Percentiles rank a stretch among this genome's conserved stretches.
phyloP scores from a whole-genome alignment of 805 yeast genomes.

The Saturnispora halmiae region DNA sequence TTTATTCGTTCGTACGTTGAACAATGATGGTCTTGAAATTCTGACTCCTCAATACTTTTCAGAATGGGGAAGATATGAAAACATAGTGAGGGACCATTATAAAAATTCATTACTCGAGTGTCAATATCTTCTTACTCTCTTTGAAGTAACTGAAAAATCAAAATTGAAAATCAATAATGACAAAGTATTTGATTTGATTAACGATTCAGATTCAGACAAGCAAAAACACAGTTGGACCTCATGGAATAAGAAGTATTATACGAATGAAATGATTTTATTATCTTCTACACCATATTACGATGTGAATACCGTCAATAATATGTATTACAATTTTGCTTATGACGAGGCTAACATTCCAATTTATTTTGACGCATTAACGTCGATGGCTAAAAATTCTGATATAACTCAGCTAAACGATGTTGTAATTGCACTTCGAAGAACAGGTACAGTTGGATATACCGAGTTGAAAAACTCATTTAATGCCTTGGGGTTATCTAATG shows the following conservation, averaged over 20 bases:
- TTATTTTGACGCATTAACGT: conserved; percentile 50
- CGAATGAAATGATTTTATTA: conserved; percentile 31
- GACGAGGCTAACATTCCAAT: conserved; percentile 41
- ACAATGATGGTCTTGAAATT: conserved; percentile 18
- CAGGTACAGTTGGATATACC: conserved; percentile 43
- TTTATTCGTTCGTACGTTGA: conserved; percentile 31
- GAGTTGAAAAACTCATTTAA: conserved; percentile 30
- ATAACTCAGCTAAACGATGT: conserved; percentile 31
- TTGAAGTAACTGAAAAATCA: conserved; percentile 18
- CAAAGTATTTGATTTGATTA: conserved; percentile 19
- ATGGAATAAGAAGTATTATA: conserved; percentile 19
- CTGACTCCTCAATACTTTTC: conserved; percentile 24
- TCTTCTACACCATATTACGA: conserved; percentile 42
- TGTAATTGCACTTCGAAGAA: conserved; percentile 39
- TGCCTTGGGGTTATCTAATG: conserved; percentile 22
- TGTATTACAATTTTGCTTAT: conserved; percentile 34
- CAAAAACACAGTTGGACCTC: conserved; percentile 22
- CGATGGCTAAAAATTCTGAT: conserved; percentile 37
- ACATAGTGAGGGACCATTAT: conserved; percentile 38
- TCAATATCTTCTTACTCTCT: conserved; percentile 33
- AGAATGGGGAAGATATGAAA: conserved; percentile 20
- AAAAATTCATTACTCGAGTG: conserved; percentile 48
- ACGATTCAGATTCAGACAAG: conserved; percentile 19
- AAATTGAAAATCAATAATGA: conserved; percentile 19
- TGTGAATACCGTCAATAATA: conserved; percentile 38